Conservation (phyloP, 495 filamentous ascomycete genomes). For the Immersiella caudata region DNA sequence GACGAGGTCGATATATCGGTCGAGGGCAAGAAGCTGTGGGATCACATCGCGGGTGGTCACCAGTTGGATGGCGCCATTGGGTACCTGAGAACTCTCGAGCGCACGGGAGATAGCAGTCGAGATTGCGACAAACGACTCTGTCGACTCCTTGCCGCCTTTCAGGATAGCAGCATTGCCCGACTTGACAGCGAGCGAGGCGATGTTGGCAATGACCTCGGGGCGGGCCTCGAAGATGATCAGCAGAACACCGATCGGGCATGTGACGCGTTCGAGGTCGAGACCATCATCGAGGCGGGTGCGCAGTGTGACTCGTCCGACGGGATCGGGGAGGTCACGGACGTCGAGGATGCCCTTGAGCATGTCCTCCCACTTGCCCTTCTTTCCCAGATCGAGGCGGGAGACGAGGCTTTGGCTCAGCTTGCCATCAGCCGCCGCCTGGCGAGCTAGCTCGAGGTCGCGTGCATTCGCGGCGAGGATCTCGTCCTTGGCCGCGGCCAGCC, state of each 20-base stretch:
- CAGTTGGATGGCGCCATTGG: slow-evolving; percentile 85
- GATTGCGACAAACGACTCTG: slow-evolving; percentile 88
- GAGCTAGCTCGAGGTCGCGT: slow-evolving; percentile 74
- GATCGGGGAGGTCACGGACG: slow-evolving; percentile 84
- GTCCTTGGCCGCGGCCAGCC: slow-evolving; percentile 65
- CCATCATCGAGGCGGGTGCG: slow-evolving; percentile 88
- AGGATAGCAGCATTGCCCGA: slow-evolving; percentile 97
- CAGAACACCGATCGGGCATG: slow-evolving; percentile 93
- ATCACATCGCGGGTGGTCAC: slow-evolving; percentile 90
- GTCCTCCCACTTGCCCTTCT: slow-evolving; percentile 90
- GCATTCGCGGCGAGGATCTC: slow-evolving; percentile 85
- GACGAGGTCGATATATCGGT: slow-evolving; percentile 88
- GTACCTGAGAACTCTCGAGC: slow-evolving; percentile 74
- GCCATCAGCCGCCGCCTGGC: slow-evolving; percentile 70
- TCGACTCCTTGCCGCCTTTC: slow-evolving; percentile 97
- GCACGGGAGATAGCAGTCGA: slow-evolving; percentile 81
- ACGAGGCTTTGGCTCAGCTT: slow-evolving; percentile 80
- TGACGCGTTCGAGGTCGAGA: slow-evolving; percentile 79
- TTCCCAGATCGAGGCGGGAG: slow-evolving; percentile 84
- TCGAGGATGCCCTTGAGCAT: slow-evolving; percentile 96
- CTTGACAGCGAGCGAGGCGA: slow-evolving; percentile 94
- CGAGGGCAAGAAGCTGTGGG: slow-evolving; percentile 77
- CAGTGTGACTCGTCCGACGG: slow-evolving; percentile 83
- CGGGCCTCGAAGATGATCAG: slow-evolving; percentile 98
- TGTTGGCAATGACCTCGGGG: slow-evolving; percentile 98